A percentile compares a stretch with the other conserved stretches of the same genome.
These are phyloP conservation scores for Solanum etuberosum DNA, from an alignment of 257 asterid species.

Conservation along the genomic window DNA sequence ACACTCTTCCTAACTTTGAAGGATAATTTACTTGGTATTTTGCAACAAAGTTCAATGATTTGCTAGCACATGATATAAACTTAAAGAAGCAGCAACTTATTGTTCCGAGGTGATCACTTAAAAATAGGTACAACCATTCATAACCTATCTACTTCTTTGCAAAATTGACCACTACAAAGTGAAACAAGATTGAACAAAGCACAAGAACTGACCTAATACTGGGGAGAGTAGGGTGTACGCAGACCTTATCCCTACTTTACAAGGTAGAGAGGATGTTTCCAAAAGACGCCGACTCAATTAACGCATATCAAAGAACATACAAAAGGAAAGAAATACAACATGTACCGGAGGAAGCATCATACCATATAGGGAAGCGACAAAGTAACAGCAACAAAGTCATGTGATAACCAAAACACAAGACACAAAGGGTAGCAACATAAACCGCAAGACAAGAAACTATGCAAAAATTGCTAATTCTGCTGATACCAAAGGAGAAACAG, in stretches of 20 bases:
- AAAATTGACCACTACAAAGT: neutral
- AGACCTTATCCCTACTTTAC: neutral
- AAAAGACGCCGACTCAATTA: neutral
- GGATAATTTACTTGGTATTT: neutral
- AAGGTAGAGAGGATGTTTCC: neutral
- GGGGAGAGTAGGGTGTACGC: neutral
- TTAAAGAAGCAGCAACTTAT: neutral
- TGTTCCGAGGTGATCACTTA: neutral
- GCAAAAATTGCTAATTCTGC: neutral
- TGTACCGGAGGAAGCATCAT: neutral
- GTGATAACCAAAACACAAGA: neutral
- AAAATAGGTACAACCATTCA: neutral
- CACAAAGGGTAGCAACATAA: neutral
- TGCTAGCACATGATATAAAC: neutral
- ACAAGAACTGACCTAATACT: neutral
- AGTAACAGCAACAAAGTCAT: neutral
- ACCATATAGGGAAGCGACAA: neutral
- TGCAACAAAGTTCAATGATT: neutral
- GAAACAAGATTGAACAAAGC: neutral
- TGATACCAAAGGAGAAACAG: neutral
- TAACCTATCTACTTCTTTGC: neutral
- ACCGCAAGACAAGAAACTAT: neutral
- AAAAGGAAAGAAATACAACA: neutral
- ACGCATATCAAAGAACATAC: neutral
- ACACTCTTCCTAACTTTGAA: neutral